Percentiles rank a stretch among this genome's conserved stretches.
phyloP scores from a whole-genome alignment of 805 yeast species.

The Ogataea populi-albae region DNA sequence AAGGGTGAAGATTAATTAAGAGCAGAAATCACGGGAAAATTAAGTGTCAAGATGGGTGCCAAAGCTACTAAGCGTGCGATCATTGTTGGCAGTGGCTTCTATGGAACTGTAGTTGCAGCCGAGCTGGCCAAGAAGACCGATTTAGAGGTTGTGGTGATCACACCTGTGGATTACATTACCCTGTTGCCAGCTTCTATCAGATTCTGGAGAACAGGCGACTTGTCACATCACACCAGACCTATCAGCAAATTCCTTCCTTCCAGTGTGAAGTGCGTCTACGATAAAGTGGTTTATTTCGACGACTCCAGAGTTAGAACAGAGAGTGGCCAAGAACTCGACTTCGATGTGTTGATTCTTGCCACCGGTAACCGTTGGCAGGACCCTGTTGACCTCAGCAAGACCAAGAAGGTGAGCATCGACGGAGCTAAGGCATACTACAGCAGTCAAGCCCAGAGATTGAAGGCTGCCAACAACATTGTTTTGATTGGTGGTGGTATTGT shows the following conservation, averaged over 20 bases:
- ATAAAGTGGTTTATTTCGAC: constrained; percentile 20
- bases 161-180: constrained; percentile 9
- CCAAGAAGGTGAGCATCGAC: constrained; percentile 5
- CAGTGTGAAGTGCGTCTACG: constrained; percentile 22
- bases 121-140: constrained; percentile 3
- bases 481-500: constrained; percentile 35
- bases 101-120: constrained; percentile 10
- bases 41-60: no score
- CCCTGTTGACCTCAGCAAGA: constrained; percentile 18
- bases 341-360: constrained; percentile 29
- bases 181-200: constrained; percentile 17
- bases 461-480: constrained; percentile 25
- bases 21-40: no score
- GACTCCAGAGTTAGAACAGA: constrained; percentile 14
- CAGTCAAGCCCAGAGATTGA: constrained; percentile 13
- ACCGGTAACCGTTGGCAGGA: constrained; percentile 31
- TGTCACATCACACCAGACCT: constrained; percentile 8
- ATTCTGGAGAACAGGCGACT: constrained; percentile 8
- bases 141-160: constrained; percentile 15
- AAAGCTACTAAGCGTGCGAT: no score
- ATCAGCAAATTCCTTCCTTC: constrained; percentile 19
- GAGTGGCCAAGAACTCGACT: constrained; percentile 10
- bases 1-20: no score
- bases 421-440: constrained; percentile 15
- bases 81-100: constrained; percentile 15